Conservation (phyloP, 2,329 filamentous ascomycete species). For the Aspergillus piperis region DNA sequence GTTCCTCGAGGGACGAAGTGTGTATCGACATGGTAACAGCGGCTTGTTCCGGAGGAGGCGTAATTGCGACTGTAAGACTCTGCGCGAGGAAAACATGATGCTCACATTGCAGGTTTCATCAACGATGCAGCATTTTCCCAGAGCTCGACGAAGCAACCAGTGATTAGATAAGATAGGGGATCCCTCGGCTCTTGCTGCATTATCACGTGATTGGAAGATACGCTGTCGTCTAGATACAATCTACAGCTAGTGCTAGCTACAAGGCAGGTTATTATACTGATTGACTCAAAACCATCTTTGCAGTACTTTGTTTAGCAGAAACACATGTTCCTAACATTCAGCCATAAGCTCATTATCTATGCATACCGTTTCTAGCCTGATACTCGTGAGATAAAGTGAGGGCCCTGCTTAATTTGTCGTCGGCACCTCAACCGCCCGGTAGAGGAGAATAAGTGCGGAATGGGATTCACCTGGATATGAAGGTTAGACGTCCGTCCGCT, state of each 20-base stretch:
- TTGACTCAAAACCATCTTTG: background rate
- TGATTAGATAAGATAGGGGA: constrained; percentile 7
- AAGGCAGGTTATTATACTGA: background rate
- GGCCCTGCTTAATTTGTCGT: constrained; percentile 36
- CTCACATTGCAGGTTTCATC: constrained; percentile 24
- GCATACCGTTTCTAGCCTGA: background rate
- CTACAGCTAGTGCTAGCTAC: background rate
- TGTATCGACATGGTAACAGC: constrained; percentile 8
- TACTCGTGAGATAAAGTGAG: background rate
- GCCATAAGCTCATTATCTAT: constrained; percentile 9
- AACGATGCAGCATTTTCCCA: background rate
- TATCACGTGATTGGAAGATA: background rate
- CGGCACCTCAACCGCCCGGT: constrained; percentile 52
- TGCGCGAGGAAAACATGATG: constrained; percentile 31
- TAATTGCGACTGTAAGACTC: constrained; percentile 25
- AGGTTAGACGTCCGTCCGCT: constrained; percentile 19
- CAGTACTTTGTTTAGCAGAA: background rate
- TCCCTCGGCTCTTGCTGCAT: background rate
- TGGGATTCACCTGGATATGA: constrained; percentile 48
- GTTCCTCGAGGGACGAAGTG: constrained; percentile 19
- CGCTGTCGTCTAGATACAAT: background rate
- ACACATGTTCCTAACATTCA: background rate
- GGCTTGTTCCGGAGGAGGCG: constrained; percentile 12
- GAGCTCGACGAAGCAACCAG: background rate
- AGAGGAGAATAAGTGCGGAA: constrained; percentile 53